phyloP scores from a whole-genome alignment of 805 yeast genomes.

The Sugiyamaella mastotermitis region DNA sequence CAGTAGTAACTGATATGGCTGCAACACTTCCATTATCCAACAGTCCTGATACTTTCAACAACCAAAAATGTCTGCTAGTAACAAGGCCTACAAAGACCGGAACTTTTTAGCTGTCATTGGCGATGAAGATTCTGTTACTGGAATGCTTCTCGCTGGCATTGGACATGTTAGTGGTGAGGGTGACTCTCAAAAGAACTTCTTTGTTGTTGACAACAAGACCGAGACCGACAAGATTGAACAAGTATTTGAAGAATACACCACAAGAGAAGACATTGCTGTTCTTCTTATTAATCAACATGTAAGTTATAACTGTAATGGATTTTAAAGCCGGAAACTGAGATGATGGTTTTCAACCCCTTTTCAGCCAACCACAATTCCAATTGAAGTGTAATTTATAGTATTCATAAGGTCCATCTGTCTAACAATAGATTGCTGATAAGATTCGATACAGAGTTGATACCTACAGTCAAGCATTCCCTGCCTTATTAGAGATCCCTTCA shows the following conservation, averaged over 20 bases:
- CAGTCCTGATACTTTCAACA: neutral
- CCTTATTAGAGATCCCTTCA: conserved; percentile 92
- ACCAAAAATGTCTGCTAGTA: conserved; percentile 1
- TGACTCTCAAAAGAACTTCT: conserved; percentile 69
- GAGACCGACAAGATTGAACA: conserved; percentile 66
- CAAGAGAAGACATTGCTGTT: conserved; percentile 87
- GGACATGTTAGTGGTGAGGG: conserved; percentile 67
- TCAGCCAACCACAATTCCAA: no score
- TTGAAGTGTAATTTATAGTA: no score
- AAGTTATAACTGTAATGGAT: no score
- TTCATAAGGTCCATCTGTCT: no score
- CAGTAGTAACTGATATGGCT: no score
- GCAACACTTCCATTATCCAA: no score
- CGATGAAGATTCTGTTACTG: conserved; percentile 96
- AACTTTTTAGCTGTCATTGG: conserved; percentile 89
- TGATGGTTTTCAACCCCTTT: neutral
- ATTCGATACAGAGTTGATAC: conserved; percentile 78
- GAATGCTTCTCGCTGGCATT: conserved; percentile 88
- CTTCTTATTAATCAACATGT: conserved; percentile 84
- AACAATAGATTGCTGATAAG: conserved; percentile 75
- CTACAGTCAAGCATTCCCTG: conserved; percentile 89
- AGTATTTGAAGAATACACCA: conserved; percentile 71
- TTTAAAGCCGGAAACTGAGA: no score
- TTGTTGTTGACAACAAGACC: conserved; percentile 76
- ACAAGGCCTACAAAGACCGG: conserved; percentile 43